These are phyloP conservation scores for Aureobasidium lini DNA, from an alignment of 2,329 filamentous ascomycete genomes.

Conservation along the genomic window DNA sequence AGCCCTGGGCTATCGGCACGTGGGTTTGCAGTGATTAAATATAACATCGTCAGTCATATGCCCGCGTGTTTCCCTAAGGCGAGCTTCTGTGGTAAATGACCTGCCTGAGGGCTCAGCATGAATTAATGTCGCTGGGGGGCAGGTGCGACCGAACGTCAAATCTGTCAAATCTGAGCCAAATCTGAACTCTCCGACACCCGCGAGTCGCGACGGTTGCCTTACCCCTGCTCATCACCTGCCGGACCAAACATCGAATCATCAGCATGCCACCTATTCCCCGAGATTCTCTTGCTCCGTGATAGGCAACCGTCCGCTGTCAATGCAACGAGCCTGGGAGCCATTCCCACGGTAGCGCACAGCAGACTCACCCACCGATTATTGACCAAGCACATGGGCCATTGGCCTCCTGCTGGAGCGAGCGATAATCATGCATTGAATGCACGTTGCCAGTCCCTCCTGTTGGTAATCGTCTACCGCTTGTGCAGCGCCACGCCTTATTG, in stretches of 20 bases:
- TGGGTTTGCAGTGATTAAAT: conserved; percentile 6
- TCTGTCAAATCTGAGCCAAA: conserved; percentile 5
- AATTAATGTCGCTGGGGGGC: background rate
- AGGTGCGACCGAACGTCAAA: background rate
- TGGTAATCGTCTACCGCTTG: conserved; percentile 9
- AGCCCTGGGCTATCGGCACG: background rate
- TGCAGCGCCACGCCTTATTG: conserved; percentile 9
- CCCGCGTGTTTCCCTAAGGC: conserved; percentile 1
- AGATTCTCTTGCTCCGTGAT: background rate
- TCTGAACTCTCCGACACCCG: conserved; percentile 6
- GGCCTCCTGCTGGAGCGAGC: background rate
- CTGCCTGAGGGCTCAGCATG: background rate
- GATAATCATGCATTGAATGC: conserved; percentile 4
- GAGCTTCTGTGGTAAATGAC: background rate
- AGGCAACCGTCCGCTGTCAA: conserved; percentile 10
- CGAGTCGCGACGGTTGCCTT: conserved; percentile 6
- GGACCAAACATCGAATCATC: background rate
- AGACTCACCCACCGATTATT: background rate
- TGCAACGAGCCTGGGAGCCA: conserved; percentile 4
- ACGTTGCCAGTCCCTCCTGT: conserved; percentile 6
- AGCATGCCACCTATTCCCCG: background rate
- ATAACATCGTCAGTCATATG: background rate
- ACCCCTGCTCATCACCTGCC: conserved; percentile 5
- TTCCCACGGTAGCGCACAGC: background rate
- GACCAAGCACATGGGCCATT: conserved; percentile 1